Percentiles rank a stretch among this genome's conserved stretches.
phyloP scores from a whole-genome alignment of 306 rosid genomes.

The Ormosia semicastrata region DNA sequence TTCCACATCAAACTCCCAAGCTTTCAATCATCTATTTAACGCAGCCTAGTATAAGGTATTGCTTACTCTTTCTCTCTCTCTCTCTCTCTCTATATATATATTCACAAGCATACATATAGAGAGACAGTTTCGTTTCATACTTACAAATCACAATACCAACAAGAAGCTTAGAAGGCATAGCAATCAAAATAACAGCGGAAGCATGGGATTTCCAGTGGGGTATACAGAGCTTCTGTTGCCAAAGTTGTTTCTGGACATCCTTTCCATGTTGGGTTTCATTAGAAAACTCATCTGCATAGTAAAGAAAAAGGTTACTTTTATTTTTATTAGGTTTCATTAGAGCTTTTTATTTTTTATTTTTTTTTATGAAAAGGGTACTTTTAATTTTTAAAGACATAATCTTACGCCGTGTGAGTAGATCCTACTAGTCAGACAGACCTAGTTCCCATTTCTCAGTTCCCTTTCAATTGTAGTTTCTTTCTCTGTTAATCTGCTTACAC shows the following conservation, averaged over 20 bases:
- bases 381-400: no score
- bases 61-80: neutral
- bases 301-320: no score
- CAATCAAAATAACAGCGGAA: no score
- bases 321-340: no score
- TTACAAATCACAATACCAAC: neutral
- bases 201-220: constrained; percentile 76
- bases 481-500: neutral
- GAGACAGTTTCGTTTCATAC: neutral
- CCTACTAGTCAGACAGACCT: neutral
- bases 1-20: neutral
- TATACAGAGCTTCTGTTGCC: constrained; percentile 69
- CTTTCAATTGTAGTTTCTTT: no score
- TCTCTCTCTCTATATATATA: neutral
- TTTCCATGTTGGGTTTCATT: constrained; percentile 55
- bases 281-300: constrained; percentile 46
- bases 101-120: neutral
- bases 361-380: no score
- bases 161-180: no score
- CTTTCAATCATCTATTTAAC: constrained; percentile 28
- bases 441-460: neutral
- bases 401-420: neutral
- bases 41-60: neutral
- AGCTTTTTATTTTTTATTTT: no score
- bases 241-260: constrained; percentile 52